Conservation (phyloP, 2,329 filamentous ascomycete species). For the Aureobasidium sp. region DNA sequence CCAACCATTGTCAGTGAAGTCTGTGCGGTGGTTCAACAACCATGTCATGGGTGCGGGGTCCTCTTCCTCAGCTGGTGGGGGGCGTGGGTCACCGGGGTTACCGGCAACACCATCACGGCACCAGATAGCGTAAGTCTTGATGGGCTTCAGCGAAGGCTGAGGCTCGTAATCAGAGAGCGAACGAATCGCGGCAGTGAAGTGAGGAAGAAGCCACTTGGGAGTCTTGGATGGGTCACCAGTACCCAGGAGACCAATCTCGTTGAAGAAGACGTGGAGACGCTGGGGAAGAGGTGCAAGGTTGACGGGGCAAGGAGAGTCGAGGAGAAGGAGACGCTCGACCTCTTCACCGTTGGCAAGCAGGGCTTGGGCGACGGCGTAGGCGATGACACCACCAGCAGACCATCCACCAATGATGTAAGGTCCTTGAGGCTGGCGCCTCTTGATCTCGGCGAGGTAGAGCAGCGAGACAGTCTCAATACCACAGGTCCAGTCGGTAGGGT, state of each 20-base stretch:
- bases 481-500: slow-evolving; percentile 57
- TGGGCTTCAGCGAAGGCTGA: slow-evolving; percentile 54
- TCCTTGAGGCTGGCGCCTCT: slow-evolving; percentile 60
- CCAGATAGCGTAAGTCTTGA: slow-evolving; percentile 61
- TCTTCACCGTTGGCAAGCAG: slow-evolving; percentile 43
- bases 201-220: slow-evolving; percentile 65
- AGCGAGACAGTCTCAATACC: slow-evolving; percentile 59
- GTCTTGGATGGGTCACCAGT: slow-evolving; percentile 53
- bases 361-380: slow-evolving; percentile 45
- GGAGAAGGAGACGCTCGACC: slow-evolving; percentile 45
- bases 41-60: slow-evolving; percentile 53
- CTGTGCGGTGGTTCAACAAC: slow-evolving; percentile 64
- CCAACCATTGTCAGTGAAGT: slow-evolving; percentile 65
- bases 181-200: slow-evolving; percentile 63
- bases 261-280: slow-evolving; percentile 64
- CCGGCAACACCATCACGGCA: slow-evolving; percentile 68
- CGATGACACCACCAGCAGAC: slow-evolving; percentile 51
- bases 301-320: slow-evolving; percentile 49
- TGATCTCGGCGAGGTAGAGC: slow-evolving; percentile 63
- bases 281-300: slow-evolving; percentile 44
- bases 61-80: slow-evolving; percentile 54
- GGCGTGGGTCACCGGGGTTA: slow-evolving; percentile 56
- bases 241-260: slow-evolving; percentile 63
- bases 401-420: slow-evolving; percentile 50
- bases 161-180: slow-evolving; percentile 64